Conservation (phyloP, 2,329 filamentous ascomycete species). For the Penicillium crustosum region DNA sequence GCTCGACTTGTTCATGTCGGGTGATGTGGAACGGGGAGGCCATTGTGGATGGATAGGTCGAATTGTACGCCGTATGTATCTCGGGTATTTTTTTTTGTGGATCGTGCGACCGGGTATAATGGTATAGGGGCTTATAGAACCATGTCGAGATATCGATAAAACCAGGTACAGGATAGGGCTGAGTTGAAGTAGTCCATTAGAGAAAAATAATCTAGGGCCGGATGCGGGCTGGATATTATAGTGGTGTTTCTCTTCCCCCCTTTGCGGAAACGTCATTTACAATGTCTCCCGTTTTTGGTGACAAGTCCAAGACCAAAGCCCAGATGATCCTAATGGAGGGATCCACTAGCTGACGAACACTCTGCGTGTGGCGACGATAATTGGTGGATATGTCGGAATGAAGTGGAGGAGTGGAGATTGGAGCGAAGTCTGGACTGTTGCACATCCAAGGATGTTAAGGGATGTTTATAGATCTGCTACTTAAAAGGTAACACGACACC, state of each 20-base stretch:
- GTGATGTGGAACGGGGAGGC: conserved; percentile 38
- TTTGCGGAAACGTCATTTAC: conserved; percentile 29
- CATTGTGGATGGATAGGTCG: conserved; percentile 11
- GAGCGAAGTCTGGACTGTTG: conserved; percentile 11
- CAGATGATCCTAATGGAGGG: conserved; percentile 25
- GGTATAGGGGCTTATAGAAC: conserved; percentile 11
- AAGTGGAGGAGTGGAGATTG: conserved; percentile 12
- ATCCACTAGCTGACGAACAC: conserved; percentile 29
- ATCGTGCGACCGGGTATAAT: background rate
- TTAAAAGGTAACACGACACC: background rate
- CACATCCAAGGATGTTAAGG: background rate
- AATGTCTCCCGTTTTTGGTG: conserved; percentile 11
- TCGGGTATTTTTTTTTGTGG: background rate
- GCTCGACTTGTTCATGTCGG: conserved; percentile 29
- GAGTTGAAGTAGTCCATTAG: conserved; percentile 8
- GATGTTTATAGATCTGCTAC: background rate
- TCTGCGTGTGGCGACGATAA: background rate
- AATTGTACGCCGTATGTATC: background rate
- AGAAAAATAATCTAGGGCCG: conserved; percentile 9
- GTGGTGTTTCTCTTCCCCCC: conserved; percentile 4
- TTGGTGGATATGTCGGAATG: conserved; percentile 13
- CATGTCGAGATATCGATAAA: conserved; percentile 9
- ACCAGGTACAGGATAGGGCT: background rate
- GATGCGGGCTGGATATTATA: conserved; percentile 24
- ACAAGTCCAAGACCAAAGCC: conserved; percentile 15